Evolutionary conservation across 2,329 filamentous ascomycete species (phyloP).

Genomic region (Mycosphaerella sp.): DNA sequence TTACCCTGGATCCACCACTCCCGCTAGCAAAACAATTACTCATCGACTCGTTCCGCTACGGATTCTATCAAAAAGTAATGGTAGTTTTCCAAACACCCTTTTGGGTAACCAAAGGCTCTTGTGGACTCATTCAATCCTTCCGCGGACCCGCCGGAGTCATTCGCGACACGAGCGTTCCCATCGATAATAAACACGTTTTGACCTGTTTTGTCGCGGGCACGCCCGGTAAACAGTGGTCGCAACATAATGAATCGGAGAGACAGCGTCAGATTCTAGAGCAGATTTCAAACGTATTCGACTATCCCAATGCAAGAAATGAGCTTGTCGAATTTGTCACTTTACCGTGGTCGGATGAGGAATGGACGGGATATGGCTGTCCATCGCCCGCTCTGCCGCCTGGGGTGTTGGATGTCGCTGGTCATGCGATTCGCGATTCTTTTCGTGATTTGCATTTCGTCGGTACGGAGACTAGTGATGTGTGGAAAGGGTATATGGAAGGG

Average conservation of each 20-base stretch:
- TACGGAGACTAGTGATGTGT: conserved; percentile 46
- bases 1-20: conserved; percentile 45
- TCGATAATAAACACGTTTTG: conserved; percentile 23
- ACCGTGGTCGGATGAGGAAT: conserved; percentile 28
- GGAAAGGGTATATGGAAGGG: conserved; percentile 54
- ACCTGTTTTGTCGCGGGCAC: conserved; percentile 39
- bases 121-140: conserved; percentile 42
- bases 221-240: conserved; percentile 31
- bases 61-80: conserved; percentile 49
- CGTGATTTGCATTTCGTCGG: conserved; percentile 48
- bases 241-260: conserved; percentile 25
- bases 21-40: conserved; percentile 36
- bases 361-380: conserved; percentile 21
- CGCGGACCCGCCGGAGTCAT: conserved; percentile 41
- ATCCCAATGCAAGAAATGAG: conserved; percentile 17
- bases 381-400: conserved; percentile 18
- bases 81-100: conserved; percentile 41
- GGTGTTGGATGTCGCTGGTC: conserved; percentile 13
- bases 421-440: conserved; percentile 17
- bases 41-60: conserved; percentile 35
- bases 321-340: conserved; percentile 25
- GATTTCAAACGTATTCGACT: conserved; percentile 26
- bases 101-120: conserved; percentile 42
- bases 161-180: conserved; percentile 38
- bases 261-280: conserved; percentile 32